Evolutionary conservation across 2,329 filamentous ascomycete genomes (phyloP).

Genomic region (Cryphonectria radicalis): DNA sequence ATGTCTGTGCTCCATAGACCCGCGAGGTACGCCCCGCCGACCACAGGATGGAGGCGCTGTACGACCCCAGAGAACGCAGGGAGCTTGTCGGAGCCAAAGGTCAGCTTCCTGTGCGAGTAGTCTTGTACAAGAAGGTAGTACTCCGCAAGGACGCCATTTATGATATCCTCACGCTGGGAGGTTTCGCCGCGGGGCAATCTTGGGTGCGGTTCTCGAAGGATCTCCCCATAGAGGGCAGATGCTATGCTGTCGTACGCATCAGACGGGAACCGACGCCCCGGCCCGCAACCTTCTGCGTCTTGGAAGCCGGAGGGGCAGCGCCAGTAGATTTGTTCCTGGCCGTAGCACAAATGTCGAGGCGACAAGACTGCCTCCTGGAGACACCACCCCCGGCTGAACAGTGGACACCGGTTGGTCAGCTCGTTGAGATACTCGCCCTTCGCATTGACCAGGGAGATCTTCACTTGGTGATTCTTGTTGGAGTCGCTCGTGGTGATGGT

Average conservation of each 20-base stretch:
- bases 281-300: conserved; percentile 3
- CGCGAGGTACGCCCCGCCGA: conserved; percentile 1
- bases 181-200: too few relatives aligned
- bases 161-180: neutral
- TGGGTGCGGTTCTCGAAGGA: neutral
- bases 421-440: conserved; percentile 1
- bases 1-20: conserved; percentile 11
- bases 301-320: neutral
- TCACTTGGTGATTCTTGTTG: neutral
- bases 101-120: neutral
- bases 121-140: conserved; percentile 2
- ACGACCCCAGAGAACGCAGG: conserved; percentile 1
- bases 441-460: neutral
- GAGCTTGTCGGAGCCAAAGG: neutral
- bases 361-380: conserved; percentile 9
- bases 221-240: neutral
- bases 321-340: conserved; percentile 12
- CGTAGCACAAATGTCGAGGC: conserved; percentile 8
- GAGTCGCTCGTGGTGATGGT: neutral
- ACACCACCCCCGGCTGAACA: conserved; percentile 8
- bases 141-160: neutral
- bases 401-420: neutral
- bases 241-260: neutral
- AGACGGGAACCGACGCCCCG: conserved; percentile 4
- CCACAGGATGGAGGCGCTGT: neutral